Evolutionary conservation across 2,329 filamentous ascomycete genomes (phyloP).

Genomic region (Xylaria digitata): DNA sequence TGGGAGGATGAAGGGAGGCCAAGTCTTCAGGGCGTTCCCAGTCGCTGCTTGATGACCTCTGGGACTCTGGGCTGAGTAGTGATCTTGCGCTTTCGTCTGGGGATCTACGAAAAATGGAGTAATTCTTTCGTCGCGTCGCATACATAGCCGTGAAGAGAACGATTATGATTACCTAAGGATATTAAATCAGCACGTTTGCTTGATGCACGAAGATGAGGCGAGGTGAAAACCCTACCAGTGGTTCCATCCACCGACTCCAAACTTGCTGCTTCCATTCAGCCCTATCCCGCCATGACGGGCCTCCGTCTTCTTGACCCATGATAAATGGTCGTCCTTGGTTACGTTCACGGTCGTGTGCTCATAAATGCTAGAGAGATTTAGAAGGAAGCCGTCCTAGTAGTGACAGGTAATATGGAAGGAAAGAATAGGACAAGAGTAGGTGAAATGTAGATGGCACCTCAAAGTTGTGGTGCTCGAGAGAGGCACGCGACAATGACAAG

Average conservation of each 20-base stretch:
- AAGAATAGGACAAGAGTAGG: not conserved
- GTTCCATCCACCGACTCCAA: slow-evolving; percentile 44
- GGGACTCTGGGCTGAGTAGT: slow-evolving; percentile 39
- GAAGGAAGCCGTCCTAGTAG: not conserved
- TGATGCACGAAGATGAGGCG: not conserved
- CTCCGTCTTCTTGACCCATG: slow-evolving; percentile 36
- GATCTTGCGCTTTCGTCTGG: slow-evolving; percentile 39
- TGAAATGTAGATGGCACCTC: not conserved
- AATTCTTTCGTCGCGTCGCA: slow-evolving; percentile 52
- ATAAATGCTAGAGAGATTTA: slow-evolving; percentile 1
- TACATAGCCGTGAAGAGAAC: slow-evolving; percentile 55
- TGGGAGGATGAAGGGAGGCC: slow-evolving; percentile 42
- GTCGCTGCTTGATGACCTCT: slow-evolving; percentile 40
- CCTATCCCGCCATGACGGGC: slow-evolving; percentile 40
- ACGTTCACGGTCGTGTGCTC: slow-evolving; percentile 21
- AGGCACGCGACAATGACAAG: slow-evolving; percentile 27
- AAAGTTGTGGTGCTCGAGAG: slow-evolving; percentile 1
- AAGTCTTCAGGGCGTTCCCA: slow-evolving; percentile 38
- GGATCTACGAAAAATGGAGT: slow-evolving; percentile 47
- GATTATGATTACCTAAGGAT: slow-evolving; percentile 51
- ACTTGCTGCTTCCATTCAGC: slow-evolving; percentile 44
- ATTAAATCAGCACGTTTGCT: slow-evolving; percentile 7
- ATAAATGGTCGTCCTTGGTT: slow-evolving; percentile 10
- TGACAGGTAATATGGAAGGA: not conserved
- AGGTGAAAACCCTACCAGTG: slow-evolving; percentile 33